Conservation (phyloP, 495 filamentous ascomycete species). For the Aspergillus heteromorphus region DNA sequence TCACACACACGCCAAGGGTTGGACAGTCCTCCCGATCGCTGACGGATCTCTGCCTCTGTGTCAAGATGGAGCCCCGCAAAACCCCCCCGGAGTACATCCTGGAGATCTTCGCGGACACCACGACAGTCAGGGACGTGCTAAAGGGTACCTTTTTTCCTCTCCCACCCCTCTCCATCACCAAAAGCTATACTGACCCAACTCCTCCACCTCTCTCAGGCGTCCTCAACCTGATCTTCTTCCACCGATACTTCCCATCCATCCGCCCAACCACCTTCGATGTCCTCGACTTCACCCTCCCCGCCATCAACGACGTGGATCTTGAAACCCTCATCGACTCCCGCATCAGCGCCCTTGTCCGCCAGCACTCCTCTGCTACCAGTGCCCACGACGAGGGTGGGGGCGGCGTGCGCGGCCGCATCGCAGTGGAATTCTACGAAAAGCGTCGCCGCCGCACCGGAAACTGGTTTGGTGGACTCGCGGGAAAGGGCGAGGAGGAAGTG, state of each 20-base stretch:
- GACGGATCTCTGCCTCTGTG: neutral
- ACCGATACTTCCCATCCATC: constrained; percentile 88
- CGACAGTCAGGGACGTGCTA: constrained; percentile 81
- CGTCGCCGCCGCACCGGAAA: constrained; percentile 63
- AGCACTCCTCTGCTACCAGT: constrained; percentile 41
- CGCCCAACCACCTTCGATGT: constrained; percentile 82
- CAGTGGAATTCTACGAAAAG: constrained; percentile 94
- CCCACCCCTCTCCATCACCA: neutral
- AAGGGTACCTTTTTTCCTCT: constrained; percentile 55
- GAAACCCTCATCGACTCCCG: constrained; percentile 90
- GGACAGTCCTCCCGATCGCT: neutral
- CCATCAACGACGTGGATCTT: constrained; percentile 80
- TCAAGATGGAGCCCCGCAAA: constrained; percentile 51
- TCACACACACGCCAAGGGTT: neutral
- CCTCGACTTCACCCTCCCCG: constrained; percentile 84
- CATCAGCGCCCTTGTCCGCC: constrained; percentile 66
- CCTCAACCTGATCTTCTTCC: constrained; percentile 97
- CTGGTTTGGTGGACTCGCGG: constrained; percentile 58
- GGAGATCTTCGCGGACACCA: constrained; percentile 77
- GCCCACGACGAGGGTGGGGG: constrained; percentile 41
- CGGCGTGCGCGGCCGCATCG: constrained; percentile 68
- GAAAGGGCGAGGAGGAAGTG: constrained; percentile 80
- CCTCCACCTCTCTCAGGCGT: constrained; percentile 54
- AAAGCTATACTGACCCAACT: neutral
- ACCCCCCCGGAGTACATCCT: constrained; percentile 76